Conservation (phyloP, 129 eudicot genomes). For the Mikania micrantha region DNA sequence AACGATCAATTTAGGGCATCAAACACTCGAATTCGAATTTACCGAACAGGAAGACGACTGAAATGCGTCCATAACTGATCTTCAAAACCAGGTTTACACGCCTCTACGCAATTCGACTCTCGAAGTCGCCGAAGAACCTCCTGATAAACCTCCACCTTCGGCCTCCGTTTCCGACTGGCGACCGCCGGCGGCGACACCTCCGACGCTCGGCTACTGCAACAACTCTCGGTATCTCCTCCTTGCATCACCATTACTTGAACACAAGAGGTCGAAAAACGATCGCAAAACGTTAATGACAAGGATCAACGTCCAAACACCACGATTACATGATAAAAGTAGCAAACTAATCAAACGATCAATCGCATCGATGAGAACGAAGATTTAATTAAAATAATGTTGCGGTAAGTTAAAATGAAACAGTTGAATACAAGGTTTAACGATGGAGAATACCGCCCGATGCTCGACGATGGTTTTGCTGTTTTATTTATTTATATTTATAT, state of each 20-base stretch:
- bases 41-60: constrained; percentile 62
- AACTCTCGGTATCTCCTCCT: constrained; percentile 53
- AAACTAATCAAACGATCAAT: constrained; percentile 8
- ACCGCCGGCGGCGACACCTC: constrained; percentile 37
- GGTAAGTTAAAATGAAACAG: constrained; percentile 18
- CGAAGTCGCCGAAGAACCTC: constrained; percentile 47
- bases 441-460: constrained; percentile 12
- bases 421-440: constrained; percentile 16
- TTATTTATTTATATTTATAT: too few relatives aligned
- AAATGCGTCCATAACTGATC: constrained; percentile 78
- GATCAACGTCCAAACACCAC: not conserved
- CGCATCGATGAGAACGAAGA: constrained; percentile 19
- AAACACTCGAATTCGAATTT: constrained; percentile 4
- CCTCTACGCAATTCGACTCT: constrained; percentile 49
- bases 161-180: constrained; percentile 39
- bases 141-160: constrained; percentile 55
- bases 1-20: constrained; percentile 13
- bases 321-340: not conserved
- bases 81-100: constrained; percentile 51
- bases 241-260: constrained; percentile 22
- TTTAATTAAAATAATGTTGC: not conserved
- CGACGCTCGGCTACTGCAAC: constrained; percentile 65
- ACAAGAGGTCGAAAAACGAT: not conserved
- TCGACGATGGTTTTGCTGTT: constrained; percentile 3
- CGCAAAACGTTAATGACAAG: not conserved